These are phyloP conservation scores for Naganishia cerealis DNA, from an alignment of 1,284 basidiomycete species.

Conservation along the genomic window DNA sequence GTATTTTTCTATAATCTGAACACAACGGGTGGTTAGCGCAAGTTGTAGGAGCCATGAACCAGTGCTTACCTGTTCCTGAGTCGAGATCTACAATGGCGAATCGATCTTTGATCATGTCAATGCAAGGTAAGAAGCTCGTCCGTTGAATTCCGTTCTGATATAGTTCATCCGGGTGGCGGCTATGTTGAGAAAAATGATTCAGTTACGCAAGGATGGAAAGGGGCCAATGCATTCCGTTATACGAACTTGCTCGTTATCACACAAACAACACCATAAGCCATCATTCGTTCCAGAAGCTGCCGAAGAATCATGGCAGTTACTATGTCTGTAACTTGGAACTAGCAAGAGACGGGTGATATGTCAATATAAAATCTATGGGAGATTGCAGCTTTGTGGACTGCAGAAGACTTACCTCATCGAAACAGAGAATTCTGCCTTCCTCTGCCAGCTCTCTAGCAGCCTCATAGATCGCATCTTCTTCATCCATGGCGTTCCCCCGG, in stretches of 20 bases:
- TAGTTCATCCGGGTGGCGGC: constrained; percentile 92
- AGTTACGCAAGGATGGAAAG: neutral
- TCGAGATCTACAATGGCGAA: constrained; percentile 88
- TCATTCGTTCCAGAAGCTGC: constrained; percentile 77
- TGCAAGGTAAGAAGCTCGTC: constrained; percentile 91
- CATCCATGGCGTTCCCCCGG: constrained; percentile 62
- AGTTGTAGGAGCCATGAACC: neutral
- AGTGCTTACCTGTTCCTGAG: constrained; percentile 76
- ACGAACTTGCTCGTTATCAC: constrained; percentile 95
- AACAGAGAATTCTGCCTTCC: constrained; percentile 83
- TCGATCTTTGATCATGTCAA: constrained; percentile 83
- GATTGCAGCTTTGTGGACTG: constrained; percentile 3
- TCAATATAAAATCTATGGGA: neutral
- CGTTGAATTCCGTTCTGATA: constrained; percentile 99
- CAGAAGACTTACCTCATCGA: constrained; percentile 76
- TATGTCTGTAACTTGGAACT: constrained; percentile 83
- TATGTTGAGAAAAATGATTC: constrained; percentile 48
- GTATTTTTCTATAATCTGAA: constrained; percentile 85
- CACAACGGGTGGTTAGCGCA: constrained; percentile 3
- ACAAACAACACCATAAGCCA: constrained; percentile 85
- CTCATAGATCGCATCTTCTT: constrained; percentile 78
- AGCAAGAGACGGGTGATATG: neutral
- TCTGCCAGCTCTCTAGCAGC: constrained; percentile 85
- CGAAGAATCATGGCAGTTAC: constrained; percentile 98
- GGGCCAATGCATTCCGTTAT: neutral